Evolutionary conservation across 768 basidiomycete species (phyloP).

Genomic region (Leccinum boreale): DNA sequence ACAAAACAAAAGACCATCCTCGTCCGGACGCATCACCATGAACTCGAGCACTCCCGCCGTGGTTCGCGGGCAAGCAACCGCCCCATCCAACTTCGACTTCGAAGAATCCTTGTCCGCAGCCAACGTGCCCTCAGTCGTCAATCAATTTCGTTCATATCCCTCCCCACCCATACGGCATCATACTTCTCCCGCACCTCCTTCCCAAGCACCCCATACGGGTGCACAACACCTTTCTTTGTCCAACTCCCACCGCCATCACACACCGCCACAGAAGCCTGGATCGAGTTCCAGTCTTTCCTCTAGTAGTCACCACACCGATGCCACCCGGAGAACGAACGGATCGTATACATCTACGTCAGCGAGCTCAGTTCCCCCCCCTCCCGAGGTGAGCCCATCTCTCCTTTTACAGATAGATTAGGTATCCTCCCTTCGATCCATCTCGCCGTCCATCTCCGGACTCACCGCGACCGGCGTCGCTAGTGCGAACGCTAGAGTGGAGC

Average conservation of each 20-base stretch:
- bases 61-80: constrained; percentile 21
- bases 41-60: constrained; percentile 12
- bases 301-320: constrained; percentile 25
- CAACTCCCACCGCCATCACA: constrained; percentile 5
- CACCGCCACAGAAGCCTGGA: constrained; percentile 21
- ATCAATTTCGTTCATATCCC: constrained; percentile 31
- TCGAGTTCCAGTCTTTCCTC: constrained; percentile 26
- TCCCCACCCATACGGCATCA: constrained; percentile 20
- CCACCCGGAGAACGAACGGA: constrained; percentile 22
- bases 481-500: not conserved
- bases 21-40: not conserved
- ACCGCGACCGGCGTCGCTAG: constrained; percentile 11
- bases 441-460: constrained; percentile 12
- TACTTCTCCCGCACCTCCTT: constrained; percentile 20
- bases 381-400: constrained; percentile 21
- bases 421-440: constrained; percentile 10
- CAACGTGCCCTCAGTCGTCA: constrained; percentile 29
- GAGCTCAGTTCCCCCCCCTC: constrained; percentile 18
- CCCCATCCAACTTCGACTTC: constrained; percentile 24
- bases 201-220: constrained; percentile 9
- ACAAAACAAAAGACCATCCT: constrained; percentile 1
- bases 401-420: constrained; percentile 8
- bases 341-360: constrained; percentile 26
- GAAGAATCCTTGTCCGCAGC: constrained; percentile 29
- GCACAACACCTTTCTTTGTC: constrained; percentile 7